Percentiles rank a stretch among this genome's conserved stretches.
Conservation (phyloP, 2,329 filamentous ascomycete genomes). For the Penicillium olsonii region DNA sequence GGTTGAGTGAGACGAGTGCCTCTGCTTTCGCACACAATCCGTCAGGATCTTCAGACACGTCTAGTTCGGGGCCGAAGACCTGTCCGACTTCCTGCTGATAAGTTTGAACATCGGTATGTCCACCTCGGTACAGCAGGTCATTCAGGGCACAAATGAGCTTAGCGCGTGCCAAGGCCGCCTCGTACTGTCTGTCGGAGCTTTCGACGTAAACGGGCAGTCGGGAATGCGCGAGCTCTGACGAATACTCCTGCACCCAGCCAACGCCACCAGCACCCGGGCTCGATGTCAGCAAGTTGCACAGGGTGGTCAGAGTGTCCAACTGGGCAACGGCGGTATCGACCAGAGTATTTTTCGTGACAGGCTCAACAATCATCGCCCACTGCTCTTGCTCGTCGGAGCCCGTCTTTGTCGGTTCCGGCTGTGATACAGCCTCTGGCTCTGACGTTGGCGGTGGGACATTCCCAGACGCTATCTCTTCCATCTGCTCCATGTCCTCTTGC, state of each 20-base stretch:
- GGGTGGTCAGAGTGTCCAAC: constrained; percentile 56
- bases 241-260: constrained; percentile 61
- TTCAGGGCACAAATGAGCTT: constrained; percentile 59
- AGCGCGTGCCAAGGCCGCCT: constrained; percentile 57
- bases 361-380: constrained; percentile 68
- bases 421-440: constrained; percentile 8
- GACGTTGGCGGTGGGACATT: constrained; percentile 13
- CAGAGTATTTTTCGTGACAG: constrained; percentile 64
- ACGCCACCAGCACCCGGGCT: constrained; percentile 45
- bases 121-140: constrained; percentile 58
- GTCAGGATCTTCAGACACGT: constrained; percentile 48
- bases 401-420: constrained; percentile 12
- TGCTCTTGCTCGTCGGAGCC: constrained; percentile 50
- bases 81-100: constrained; percentile 51
- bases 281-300: constrained; percentile 52
- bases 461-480: constrained; percentile 26
- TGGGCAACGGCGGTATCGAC: constrained; percentile 69
- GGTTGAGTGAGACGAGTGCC: constrained; percentile 56
- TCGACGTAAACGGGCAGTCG: constrained; percentile 57
- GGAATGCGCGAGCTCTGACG: constrained; percentile 53
- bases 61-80: constrained; percentile 43
- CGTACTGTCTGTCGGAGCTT: constrained; percentile 48
- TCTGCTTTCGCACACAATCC: constrained; percentile 59
- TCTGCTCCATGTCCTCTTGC: constrained; percentile 45
- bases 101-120: constrained; percentile 52